phyloP scores from a whole-genome alignment of 2,329 filamentous ascomycete species.

The Clonostachys sp. region DNA sequence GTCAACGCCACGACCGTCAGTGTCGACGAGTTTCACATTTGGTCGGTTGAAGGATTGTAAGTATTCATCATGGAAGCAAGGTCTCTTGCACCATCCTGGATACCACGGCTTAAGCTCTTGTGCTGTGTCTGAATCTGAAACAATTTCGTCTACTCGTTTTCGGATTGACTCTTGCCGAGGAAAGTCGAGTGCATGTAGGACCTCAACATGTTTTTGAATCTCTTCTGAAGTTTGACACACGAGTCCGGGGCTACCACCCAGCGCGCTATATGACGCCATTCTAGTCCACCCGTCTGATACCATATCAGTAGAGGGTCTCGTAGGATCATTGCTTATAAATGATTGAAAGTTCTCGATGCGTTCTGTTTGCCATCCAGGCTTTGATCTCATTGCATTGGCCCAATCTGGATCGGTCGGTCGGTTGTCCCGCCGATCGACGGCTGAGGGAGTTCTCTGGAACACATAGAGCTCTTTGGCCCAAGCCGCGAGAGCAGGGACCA shows the following conservation, averaged over 20 bases:
- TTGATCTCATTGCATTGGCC: conserved; percentile 27
- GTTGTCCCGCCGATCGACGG: conserved; percentile 30
- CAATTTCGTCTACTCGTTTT: conserved; percentile 36
- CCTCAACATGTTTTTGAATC: conserved; percentile 4
- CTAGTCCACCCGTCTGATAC: conserved; percentile 45
- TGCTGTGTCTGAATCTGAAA: conserved; percentile 46
- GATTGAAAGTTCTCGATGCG: conserved; percentile 20
- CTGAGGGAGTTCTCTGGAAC: conserved; percentile 49
- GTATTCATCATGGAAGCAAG: conserved; percentile 57
- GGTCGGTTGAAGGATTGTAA: conserved; percentile 52
- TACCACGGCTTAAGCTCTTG: conserved; percentile 55
- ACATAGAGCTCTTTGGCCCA: conserved; percentile 46
- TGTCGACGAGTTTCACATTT: conserved; percentile 56
- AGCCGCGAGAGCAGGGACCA: conserved; percentile 35
- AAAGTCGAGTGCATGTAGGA: conserved; percentile 33
- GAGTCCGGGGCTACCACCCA: conserved; percentile 17
- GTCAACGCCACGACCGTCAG: conserved; percentile 26
- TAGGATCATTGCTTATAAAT: conserved; percentile 35
- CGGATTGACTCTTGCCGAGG: conserved; percentile 37
- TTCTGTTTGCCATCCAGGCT: conserved; percentile 42
- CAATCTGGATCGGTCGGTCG: conserved; percentile 31
- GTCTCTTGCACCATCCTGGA: conserved; percentile 58
- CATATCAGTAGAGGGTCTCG: conserved; percentile 22
- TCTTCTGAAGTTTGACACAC: neutral
- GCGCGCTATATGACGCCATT: conserved; percentile 27